A percentile compares a stretch with the other conserved stretches of the same genome.
These are phyloP conservation scores for Saturnispora dispora DNA, from an alignment of 805 yeast genomes.

Conservation along the genomic window DNA sequence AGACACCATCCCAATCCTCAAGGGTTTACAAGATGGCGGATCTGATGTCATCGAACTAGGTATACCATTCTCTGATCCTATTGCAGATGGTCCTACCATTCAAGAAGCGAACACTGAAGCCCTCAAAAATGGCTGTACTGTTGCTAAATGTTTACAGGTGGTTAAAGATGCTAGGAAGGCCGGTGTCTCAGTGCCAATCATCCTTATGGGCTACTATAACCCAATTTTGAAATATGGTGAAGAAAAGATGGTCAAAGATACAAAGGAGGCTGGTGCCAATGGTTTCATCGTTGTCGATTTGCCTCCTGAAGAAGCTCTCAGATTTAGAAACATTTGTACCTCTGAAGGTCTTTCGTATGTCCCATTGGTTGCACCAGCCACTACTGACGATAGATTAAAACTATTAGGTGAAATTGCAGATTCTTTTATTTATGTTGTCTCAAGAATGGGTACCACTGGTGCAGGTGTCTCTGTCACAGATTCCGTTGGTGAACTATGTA, in stretches of 20 bases:
- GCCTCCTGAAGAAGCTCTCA: constrained; percentile 96
- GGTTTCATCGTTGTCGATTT: constrained; percentile 92
- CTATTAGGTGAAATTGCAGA: constrained; percentile 81
- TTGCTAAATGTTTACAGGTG: constrained; percentile 57
- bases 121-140: constrained; percentile 71
- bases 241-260: constrained; percentile 64
- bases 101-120: constrained; percentile 84
- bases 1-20: constrained; percentile 78
- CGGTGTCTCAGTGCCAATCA: constrained; percentile 83
- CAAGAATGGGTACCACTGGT: constrained; percentile 98
- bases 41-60: constrained; percentile 93
- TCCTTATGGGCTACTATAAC: constrained; percentile 96
- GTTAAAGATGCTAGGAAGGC: constrained; percentile 65
- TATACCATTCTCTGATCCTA: constrained; percentile 94
- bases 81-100: constrained; percentile 97
- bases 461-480: constrained; percentile 56
- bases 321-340: constrained; percentile 67
- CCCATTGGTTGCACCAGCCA: constrained; percentile 95
- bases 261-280: constrained; percentile 85
- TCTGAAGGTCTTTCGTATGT: constrained; percentile 68
- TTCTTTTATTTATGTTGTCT: constrained; percentile 91
- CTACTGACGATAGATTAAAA: constrained; percentile 80
- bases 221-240: constrained; percentile 90
- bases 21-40: constrained; percentile 91
- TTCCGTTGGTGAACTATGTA: constrained; percentile 59